Evolutionary conservation across 2,329 filamentous ascomycete species (phyloP).

Genomic region (Exophiala lecanii-corni): DNA sequence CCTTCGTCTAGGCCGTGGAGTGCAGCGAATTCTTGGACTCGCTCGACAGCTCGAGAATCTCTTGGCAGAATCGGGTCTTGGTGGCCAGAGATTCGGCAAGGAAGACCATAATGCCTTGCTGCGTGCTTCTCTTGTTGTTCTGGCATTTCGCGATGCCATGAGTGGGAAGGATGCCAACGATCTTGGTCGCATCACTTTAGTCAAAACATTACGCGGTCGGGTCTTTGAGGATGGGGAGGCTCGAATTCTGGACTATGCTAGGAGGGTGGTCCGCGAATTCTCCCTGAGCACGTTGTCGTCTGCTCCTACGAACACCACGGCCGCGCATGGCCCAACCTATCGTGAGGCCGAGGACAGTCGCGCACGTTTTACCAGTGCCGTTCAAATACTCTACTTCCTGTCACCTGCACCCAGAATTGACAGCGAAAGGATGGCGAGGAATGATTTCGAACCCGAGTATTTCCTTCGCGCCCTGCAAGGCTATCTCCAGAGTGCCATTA

Average conservation of each 20-base stretch:
- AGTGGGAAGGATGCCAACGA: constrained; percentile 71
- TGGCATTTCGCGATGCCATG: constrained; percentile 65
- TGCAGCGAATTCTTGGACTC: constrained; percentile 73
- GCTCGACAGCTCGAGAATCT: constrained; percentile 85
- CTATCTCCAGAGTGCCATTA: constrained; percentile 76
- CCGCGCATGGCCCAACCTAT: constrained; percentile 41
- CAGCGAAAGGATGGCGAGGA: constrained; percentile 39
- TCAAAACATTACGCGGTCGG: constrained; percentile 65
- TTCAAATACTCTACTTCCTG: constrained; percentile 73
- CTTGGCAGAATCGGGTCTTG: constrained; percentile 61
- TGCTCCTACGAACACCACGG: constrained; percentile 17
- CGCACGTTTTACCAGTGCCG: constrained; percentile 66
- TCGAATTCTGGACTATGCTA: constrained; percentile 65
- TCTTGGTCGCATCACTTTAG: constrained; percentile 67
- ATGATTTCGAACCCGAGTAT: constrained; percentile 60
- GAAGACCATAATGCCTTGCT: constrained; percentile 76
- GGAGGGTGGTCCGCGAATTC: constrained; percentile 79
- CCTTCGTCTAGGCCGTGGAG: constrained; percentile 68
- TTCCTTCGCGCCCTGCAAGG: constrained; percentile 73
- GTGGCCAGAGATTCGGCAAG: constrained; percentile 37
- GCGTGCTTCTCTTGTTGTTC: constrained; percentile 72
- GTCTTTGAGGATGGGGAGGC: constrained; percentile 69
- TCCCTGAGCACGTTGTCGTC: constrained; percentile 58
- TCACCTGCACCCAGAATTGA: constrained; percentile 55
- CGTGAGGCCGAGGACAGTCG: constrained; percentile 69